A percentile compares a stretch with the other conserved stretches of the same genome.
Conservation (phyloP, 148 eudicot genomes). For the Spergularia bocconei region DNA sequence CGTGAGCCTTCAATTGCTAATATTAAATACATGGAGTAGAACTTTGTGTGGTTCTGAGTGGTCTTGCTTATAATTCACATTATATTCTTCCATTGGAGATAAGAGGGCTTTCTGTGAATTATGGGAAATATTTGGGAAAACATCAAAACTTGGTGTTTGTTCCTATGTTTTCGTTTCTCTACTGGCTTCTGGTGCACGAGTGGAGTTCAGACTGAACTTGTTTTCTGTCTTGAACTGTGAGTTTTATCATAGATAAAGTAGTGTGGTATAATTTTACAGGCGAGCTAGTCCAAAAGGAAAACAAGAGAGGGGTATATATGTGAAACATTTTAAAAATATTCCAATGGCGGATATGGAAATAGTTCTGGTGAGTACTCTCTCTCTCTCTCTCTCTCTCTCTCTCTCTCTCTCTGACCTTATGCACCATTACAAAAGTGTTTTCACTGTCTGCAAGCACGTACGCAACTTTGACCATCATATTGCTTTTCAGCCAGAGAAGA, state of each 20-base stretch:
- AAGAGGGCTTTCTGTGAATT: neutral
- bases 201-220: neutral
- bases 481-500: constrained; percentile 82
- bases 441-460: neutral
- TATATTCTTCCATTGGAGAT: neutral
- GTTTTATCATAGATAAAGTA: neutral
- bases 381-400: neutral
- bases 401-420: neutral
- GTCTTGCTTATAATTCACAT: neutral
- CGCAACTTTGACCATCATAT: neutral
- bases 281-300: constrained; percentile 56
- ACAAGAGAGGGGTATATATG: constrained; percentile 72
- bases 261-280: constrained; percentile 34
- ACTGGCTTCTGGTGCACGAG: neutral
- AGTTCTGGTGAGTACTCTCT: constrained; percentile 59
- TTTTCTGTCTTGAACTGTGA: neutral
- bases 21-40: neutral
- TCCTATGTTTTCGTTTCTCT: neutral
- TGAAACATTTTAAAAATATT: constrained; percentile 93
- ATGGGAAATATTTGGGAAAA: neutral
- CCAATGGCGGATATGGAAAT: constrained; percentile 99
- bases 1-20: neutral
- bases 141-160: neutral
- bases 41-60: neutral
- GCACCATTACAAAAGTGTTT: too few species aligned